These are phyloP conservation scores for Penicillium digitatum DNA, from an alignment of 2,329 filamentous ascomycete species.

Conservation along the genomic window DNA sequence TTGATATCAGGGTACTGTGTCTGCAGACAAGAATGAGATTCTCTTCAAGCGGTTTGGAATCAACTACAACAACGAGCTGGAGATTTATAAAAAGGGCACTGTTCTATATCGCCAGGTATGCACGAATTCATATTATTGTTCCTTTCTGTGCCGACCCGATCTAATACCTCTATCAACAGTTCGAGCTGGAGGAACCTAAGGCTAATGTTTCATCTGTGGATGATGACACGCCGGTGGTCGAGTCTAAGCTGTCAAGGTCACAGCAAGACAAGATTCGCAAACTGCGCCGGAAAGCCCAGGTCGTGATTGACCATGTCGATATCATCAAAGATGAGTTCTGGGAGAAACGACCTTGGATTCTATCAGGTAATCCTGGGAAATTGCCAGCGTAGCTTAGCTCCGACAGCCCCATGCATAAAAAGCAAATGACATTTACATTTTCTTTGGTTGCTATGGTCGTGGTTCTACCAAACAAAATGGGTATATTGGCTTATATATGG, in stretches of 20 bases:
- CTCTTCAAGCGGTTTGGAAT: constrained; percentile 82
- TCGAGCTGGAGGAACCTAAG: constrained; percentile 62
- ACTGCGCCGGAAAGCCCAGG: constrained; percentile 70
- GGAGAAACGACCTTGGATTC: constrained; percentile 77
- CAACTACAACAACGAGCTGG: constrained; percentile 95
- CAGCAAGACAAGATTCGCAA: constrained; percentile 81
- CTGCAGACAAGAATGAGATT: constrained; percentile 92
- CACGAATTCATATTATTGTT: background rate
- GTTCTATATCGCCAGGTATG: constrained; percentile 75
- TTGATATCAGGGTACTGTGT: constrained; percentile 65
- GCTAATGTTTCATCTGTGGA: constrained; percentile 26
- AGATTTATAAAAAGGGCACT: constrained; percentile 90
- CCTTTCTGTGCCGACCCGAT: background rate
- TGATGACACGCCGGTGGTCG: constrained; percentile 27
- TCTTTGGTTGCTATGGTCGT: constrained; percentile 1
- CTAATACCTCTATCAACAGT: constrained; percentile 45
- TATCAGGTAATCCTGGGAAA: constrained; percentile 69
- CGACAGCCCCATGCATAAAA: too few relatives aligned
- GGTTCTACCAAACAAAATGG: constrained; percentile 28
- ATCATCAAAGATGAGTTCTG: constrained; percentile 96
- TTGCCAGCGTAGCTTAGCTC: constrained; percentile 50
- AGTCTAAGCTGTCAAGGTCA: constrained; percentile 64
- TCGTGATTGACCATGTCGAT: constrained; percentile 82
- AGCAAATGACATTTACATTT: constrained; percentile 6
- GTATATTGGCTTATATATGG: constrained; percentile 30